Percentiles rank a stretch among this genome's conserved stretches.
Evolutionary conservation across 345 rosid species (phyloP).

Genomic region (Rhodamnia argentea): DNA sequence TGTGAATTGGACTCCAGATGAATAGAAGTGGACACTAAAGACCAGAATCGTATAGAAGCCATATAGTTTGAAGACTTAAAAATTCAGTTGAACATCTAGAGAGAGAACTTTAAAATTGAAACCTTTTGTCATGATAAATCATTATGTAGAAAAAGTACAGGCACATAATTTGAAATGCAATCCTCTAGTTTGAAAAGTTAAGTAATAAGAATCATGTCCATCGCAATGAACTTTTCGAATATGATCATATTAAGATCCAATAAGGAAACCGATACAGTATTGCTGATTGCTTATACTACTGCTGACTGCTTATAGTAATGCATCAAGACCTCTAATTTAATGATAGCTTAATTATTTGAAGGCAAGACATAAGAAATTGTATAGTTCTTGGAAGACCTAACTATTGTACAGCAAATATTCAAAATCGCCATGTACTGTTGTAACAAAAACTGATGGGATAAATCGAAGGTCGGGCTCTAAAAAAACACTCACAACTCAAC

Average conservation of each 20-base stretch:
- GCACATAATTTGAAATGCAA: background rate
- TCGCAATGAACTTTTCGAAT: background rate
- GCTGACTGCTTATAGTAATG: background rate
- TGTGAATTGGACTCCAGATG: background rate
- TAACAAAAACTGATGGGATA: background rate
- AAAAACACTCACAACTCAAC: no score
- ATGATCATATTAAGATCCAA: background rate
- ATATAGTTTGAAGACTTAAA: background rate
- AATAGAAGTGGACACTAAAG: background rate
- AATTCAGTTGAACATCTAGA: background rate
- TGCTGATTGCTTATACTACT: background rate
- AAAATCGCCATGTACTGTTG: background rate
- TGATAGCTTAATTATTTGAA: background rate
- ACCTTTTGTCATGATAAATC: background rate
- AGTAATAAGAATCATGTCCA: background rate
- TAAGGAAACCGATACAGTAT: background rate
- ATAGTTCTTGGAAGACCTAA: background rate
- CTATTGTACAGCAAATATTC: background rate
- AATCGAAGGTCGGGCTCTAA: no score
- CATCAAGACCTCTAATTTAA: background rate
- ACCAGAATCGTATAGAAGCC: background rate
- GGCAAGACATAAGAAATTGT: background rate
- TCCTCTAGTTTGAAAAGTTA: background rate
- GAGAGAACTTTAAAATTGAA: background rate
- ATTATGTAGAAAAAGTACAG: background rate